These are phyloP conservation scores for Phytophthora pisi DNA, from an alignment of 352 stramenopile genomes.

Conservation along the genomic window DNA sequence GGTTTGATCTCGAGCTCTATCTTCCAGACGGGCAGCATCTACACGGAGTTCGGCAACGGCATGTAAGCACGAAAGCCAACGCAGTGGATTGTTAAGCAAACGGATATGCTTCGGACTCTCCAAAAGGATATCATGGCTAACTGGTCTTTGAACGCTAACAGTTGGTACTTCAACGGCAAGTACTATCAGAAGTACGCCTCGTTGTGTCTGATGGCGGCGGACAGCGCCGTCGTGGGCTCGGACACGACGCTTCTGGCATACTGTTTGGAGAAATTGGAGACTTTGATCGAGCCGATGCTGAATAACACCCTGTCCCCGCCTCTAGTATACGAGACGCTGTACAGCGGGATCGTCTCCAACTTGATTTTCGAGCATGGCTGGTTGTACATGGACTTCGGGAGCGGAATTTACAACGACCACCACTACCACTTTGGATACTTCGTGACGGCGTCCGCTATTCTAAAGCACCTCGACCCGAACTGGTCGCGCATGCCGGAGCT, in stretches of 20 bases:
- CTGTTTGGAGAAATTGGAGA: slow-evolving; percentile 67
- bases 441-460: slow-evolving; percentile 64
- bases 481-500: slow-evolving; percentile 61
- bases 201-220: slow-evolving; percentile 70
- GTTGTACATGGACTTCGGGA: slow-evolving; percentile 74
- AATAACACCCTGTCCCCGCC: slow-evolving; percentile 55
- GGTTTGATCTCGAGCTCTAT: slow-evolving; percentile 48
- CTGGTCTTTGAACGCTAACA: slow-evolving; percentile 48
- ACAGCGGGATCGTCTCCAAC: slow-evolving; percentile 59
- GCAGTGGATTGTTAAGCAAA: slow-evolving; percentile 36
- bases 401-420: slow-evolving; percentile 84
- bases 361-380: slow-evolving; percentile 53
- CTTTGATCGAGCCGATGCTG: slow-evolving; percentile 59
- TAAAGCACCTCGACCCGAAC: slow-evolving; percentile 64
- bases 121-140: slow-evolving; percentile 59
- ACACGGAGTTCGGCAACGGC: slow-evolving; percentile 67
- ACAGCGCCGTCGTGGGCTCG: slow-evolving; percentile 46
- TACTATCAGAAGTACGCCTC: slow-evolving; percentile 83
- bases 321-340: slow-evolving; percentile 73
- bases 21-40: slow-evolving; percentile 48
- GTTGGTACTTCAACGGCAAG: slow-evolving; percentile 83
- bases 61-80: slow-evolving; percentile 46
- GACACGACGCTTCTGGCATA: slow-evolving; percentile 52
- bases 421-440: slow-evolving; percentile 87
- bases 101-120: slow-evolving; percentile 51